Conservation (phyloP, 208 protist species). For the Borovskyia barvae region DNA sequence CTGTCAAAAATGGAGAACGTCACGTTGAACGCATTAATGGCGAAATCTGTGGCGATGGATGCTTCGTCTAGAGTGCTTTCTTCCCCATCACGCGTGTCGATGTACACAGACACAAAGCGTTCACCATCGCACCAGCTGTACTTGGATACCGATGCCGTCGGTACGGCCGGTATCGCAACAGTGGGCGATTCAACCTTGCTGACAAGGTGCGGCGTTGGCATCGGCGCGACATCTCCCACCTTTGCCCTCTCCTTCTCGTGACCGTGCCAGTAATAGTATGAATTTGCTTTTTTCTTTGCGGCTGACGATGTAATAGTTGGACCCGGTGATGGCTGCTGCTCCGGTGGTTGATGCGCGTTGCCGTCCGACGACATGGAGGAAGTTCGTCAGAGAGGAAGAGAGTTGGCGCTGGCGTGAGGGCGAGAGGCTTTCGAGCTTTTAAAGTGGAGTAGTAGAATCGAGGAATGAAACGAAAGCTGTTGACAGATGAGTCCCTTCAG, state of each 20-base stretch:
- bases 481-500: too few species aligned
- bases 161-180: neutral
- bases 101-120: conserved; percentile 70
- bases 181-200: conserved; percentile 26
- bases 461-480: too few species aligned
- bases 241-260: conserved; percentile 83
- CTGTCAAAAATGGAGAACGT: conserved; percentile 29
- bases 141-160: conserved; percentile 38
- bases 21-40: conserved; percentile 25
- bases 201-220: conserved; percentile 71
- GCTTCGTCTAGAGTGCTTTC: conserved; percentile 35
- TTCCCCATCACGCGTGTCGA: conserved; percentile 32
- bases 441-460: too few species aligned
- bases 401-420: too few species aligned
- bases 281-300: conserved; percentile 48
- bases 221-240: conserved; percentile 79
- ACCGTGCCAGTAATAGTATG: conserved; percentile 89
- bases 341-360: too few species aligned
- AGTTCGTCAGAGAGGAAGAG: too few species aligned
- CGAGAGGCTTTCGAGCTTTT: too few species aligned
- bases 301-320: neutral
- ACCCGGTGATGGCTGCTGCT: too few species aligned
- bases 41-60: conserved; percentile 45
- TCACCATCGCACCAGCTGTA: conserved; percentile 76
- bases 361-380: too few species aligned